Conservation (phyloP, 129 eudicot genomes). For the Escallonia rubra region DNA sequence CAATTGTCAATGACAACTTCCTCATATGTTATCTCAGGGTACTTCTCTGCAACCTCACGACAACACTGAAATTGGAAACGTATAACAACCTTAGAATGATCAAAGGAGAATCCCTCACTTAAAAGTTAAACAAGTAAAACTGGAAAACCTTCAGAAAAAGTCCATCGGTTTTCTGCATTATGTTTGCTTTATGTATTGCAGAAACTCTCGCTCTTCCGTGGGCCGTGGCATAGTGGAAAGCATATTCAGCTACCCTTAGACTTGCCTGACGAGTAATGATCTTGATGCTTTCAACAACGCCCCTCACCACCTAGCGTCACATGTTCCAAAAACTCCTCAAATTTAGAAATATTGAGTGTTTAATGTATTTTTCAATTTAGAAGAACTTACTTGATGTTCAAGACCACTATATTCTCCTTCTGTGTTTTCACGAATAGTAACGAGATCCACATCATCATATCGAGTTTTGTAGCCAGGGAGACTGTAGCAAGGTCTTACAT, state of each 20-base stretch:
- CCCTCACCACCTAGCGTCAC: conserved; percentile 76
- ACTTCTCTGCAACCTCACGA: conserved; percentile 96
- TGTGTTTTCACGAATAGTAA: conserved; percentile 94
- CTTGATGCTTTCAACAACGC: conserved; percentile 96
- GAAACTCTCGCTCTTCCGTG: conserved; percentile 93
- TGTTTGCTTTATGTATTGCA: conserved; percentile 97
- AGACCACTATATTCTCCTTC: conserved; percentile 99
- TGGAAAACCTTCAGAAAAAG: conserved; percentile 66
- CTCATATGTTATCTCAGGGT: conserved; percentile 91
- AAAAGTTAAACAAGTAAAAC: not conserved
- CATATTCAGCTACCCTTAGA: conserved; percentile 96
- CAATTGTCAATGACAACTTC: conserved; percentile 97
- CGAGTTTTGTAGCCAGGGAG: conserved; percentile 96
- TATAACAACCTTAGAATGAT: conserved; percentile 10
- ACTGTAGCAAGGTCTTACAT: conserved; percentile 98
- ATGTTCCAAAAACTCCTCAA: conserved; percentile 1
- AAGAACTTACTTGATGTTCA: conserved; percentile 80
- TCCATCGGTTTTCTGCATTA: conserved; percentile 98
- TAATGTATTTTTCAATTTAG: not conserved
- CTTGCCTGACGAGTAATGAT: conserved; percentile 96
- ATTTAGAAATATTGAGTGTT: not conserved
- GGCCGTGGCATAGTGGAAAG: conserved; percentile 85
- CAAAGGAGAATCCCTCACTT: not conserved
- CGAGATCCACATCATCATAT: conserved; percentile 85
- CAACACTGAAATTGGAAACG: conserved; percentile 58